Percentiles rank a stretch among this genome's conserved stretches.
Evolutionary conservation across 352 stramenopile genomes (phyloP).

Genomic region (Pythium apleroticum): DNA sequence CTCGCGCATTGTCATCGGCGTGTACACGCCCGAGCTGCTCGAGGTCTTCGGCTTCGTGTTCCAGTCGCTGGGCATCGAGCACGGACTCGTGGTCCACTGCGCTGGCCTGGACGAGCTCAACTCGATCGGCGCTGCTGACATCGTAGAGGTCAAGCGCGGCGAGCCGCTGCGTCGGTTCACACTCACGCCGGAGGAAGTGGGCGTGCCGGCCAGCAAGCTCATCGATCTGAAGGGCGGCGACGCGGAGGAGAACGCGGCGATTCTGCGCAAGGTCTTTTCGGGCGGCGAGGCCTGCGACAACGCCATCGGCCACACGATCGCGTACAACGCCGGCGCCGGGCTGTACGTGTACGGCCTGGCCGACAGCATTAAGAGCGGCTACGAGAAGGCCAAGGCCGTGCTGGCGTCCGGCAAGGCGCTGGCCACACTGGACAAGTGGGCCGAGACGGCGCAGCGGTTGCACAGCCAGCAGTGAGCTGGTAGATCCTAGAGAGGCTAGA

Average conservation of each 20-base stretch:
- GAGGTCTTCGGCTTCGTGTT: constrained; percentile 81
- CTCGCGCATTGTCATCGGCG: constrained; percentile 96
- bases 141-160: constrained; percentile 70
- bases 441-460: constrained; percentile 51
- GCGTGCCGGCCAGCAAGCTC: constrained; percentile 91
- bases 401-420: constrained; percentile 69
- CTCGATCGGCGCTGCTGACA: constrained; percentile 88
- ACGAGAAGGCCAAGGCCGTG: constrained; percentile 77
- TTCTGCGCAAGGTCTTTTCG: constrained; percentile 82
- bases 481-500: constrained; percentile 5
- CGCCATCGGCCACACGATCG: constrained; percentile 96
- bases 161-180: constrained; percentile 48
- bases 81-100: constrained; percentile 98
- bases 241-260: constrained; percentile 93
- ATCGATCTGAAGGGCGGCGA: constrained; percentile 95
- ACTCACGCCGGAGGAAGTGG: constrained; percentile 60
- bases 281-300: constrained; percentile 90
- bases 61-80: constrained; percentile 93
- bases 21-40: constrained; percentile 95
- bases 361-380: constrained; percentile 85
- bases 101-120: constrained; percentile 98
- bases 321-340: constrained; percentile 97
- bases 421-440: constrained; percentile 65
- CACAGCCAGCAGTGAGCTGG: constrained; percentile 27
- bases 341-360: constrained; percentile 97